phyloP scores from a whole-genome alignment of 2,329 filamentous ascomycete species.

The Knufia fluminis region DNA sequence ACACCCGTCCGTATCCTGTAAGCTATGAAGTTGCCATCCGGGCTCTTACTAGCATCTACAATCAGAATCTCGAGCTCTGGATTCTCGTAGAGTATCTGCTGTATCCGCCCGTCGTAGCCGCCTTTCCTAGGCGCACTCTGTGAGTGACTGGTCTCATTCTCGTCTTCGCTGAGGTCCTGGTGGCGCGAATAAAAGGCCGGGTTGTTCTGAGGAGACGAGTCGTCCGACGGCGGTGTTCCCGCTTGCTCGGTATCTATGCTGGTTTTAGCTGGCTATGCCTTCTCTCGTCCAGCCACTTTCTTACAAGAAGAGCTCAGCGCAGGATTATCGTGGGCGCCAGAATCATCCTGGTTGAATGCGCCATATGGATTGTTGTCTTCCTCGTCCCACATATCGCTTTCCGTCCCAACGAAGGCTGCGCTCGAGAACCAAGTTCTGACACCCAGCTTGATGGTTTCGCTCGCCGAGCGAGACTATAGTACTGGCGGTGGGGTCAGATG shows the following conservation, averaged over 20 bases:
- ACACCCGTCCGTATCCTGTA: constrained; percentile 95
- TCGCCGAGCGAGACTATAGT: not conserved
- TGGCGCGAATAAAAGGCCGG: constrained; percentile 47
- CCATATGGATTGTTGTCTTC: constrained; percentile 98
- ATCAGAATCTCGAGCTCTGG: constrained; percentile 84
- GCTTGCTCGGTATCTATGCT: constrained; percentile 50
- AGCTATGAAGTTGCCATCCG: constrained; percentile 87
- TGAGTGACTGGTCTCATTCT: constrained; percentile 38
- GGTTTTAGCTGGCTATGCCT: not conserved
- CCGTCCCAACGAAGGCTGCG: constrained; percentile 7
- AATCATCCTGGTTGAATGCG: constrained; percentile 77
- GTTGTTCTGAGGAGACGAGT: constrained; percentile 58
- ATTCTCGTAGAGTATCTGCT: constrained; percentile 95
- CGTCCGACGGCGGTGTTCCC: constrained; percentile 58
- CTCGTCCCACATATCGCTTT: constrained; percentile 83
- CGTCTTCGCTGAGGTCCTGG: constrained; percentile 50
- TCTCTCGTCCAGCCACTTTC: too few species aligned
- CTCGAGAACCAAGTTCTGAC: constrained; percentile 9
- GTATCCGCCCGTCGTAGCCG: constrained; percentile 87
- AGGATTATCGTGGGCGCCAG: constrained; percentile 33
- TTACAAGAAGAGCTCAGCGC: constrained; percentile 12
- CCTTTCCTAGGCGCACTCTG: constrained; percentile 60
- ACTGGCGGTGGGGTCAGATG: not conserved
- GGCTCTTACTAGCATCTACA: constrained; percentile 88
- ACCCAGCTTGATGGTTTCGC: constrained; percentile 9